Evolutionary conservation across 2,329 filamentous ascomycete species (phyloP).

Genomic region (Fusarium redolens): DNA sequence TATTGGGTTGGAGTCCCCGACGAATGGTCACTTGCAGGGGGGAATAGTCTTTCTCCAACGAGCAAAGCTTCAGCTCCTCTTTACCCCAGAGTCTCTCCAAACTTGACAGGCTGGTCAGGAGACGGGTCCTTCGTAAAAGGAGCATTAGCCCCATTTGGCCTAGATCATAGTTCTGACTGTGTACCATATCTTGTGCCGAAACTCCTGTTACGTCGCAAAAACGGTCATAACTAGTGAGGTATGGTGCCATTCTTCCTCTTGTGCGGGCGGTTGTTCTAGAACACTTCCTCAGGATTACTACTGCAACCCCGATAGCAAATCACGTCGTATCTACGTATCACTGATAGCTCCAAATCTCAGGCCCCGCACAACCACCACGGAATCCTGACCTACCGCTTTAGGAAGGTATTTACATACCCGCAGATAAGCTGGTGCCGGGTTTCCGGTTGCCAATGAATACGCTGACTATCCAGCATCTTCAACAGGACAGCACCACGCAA

Average conservation of each 20-base stretch:
- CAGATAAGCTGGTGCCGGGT: slow-evolving; percentile 28
- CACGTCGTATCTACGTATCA: background rate
- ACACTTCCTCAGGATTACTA: slow-evolving; percentile 6
- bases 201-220: background rate
- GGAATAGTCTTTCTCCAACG: background rate
- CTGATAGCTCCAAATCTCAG: background rate
- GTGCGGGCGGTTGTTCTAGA: slow-evolving; percentile 18
- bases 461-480: background rate
- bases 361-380: background rate
- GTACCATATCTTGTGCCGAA: background rate
- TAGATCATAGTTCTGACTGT: background rate
- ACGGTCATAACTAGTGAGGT: background rate
- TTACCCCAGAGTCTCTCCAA: slow-evolving; percentile 22
- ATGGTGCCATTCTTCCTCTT: background rate
- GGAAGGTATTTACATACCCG: background rate
- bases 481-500: background rate
- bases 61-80: background rate
- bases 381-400: slow-evolving; percentile 3
- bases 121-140: background rate
- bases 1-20: background rate
- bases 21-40: background rate
- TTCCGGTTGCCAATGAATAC: slow-evolving; percentile 4
- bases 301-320: background rate
- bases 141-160: background rate
- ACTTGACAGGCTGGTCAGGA: background rate